phyloP scores from a whole-genome alignment of 2,329 filamentous ascomycete genomes.

The Fusarium compactum region DNA sequence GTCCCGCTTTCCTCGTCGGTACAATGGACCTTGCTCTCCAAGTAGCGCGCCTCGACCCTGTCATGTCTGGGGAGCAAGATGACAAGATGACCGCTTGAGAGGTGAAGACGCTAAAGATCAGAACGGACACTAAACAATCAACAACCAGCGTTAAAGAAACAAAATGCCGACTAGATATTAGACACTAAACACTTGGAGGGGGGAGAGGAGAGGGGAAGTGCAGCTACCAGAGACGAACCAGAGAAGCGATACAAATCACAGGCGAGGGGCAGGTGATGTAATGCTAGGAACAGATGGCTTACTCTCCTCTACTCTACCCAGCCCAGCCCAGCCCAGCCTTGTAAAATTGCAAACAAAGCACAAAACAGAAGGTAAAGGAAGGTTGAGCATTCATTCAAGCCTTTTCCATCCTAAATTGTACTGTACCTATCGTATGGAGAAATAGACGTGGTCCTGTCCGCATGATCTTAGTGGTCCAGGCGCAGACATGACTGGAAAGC shows the following conservation, averaged over 20 bases:
- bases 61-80: conserved; percentile 20
- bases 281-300: conserved; percentile 12
- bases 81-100: conserved; percentile 19
- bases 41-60: conserved; percentile 2
- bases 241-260: conserved; percentile 11
- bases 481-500: neutral
- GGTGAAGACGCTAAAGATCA: conserved; percentile 28
- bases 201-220: neutral
- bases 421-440: neutral
- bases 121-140: conserved; percentile 34
- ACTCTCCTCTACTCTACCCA: no score
- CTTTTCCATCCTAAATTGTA: neutral
- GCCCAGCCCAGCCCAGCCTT: neutral
- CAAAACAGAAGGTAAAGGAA: neutral
- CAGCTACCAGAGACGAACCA: conserved; percentile 9
- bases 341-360: conserved; percentile 20
- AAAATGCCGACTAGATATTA: conserved; percentile 28
- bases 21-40: neutral
- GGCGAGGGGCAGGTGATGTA: conserved; percentile 31
- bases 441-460: neutral
- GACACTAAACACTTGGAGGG: conserved; percentile 8
- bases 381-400: neutral
- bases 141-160: conserved; percentile 32
- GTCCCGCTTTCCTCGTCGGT: conserved; percentile 22
- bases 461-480: conserved; percentile 1